Conservation (phyloP, 345 rosid species). For the Hirschfeldia incana region DNA sequence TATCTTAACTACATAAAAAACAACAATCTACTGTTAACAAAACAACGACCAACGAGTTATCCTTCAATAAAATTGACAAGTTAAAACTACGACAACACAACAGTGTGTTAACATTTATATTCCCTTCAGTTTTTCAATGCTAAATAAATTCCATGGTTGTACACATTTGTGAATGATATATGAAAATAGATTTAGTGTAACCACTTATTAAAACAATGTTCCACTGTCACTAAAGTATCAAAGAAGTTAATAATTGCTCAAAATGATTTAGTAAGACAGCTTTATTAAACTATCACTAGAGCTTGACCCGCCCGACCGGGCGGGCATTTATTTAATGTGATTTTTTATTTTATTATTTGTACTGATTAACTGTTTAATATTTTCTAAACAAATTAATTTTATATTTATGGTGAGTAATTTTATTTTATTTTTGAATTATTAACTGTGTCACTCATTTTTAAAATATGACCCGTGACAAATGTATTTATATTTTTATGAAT, state of each 20-base stretch:
- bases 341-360: no score
- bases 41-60: neutral
- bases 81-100: neutral
- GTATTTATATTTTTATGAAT: no score
- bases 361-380: no score
- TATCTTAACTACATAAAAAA: neutral
- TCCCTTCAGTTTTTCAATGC: neutral
- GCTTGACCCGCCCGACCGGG: no score
- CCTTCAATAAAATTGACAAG: neutral
- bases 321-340: no score
- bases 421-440: no score
- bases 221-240: neutral
- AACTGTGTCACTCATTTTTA: no score
- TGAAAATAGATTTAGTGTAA: neutral
- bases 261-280: neutral
- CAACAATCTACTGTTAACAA: neutral
- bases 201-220: neutral
- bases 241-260: neutral
- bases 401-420: no score
- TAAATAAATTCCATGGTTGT: neutral
- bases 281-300: slow-evolving; percentile 1
- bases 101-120: neutral
- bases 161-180: neutral
- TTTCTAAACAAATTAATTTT: no score
- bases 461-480: no score